Conservation (phyloP, 352 stramenopile species). For the Pythium rishiriense region DNA sequence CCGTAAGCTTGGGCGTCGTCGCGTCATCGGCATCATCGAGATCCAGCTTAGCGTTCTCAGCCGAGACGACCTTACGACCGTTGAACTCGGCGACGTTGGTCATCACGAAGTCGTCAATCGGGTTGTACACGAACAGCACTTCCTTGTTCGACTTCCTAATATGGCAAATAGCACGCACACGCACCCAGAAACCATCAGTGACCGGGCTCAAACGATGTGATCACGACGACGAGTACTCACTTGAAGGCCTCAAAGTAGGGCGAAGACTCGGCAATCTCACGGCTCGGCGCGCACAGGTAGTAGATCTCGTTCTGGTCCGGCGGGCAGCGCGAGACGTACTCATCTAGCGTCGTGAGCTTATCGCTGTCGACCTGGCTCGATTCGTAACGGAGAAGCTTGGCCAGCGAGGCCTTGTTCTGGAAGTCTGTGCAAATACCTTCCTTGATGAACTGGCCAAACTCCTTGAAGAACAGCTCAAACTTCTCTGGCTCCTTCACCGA, state of each 20-base stretch:
- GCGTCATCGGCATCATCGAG: constrained; percentile 65
- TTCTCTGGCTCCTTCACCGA: constrained; percentile 94
- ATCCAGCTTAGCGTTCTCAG: constrained; percentile 96
- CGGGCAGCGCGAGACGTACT: constrained; percentile 96
- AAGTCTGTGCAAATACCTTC: constrained; percentile 97
- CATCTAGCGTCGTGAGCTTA: constrained; percentile 96
- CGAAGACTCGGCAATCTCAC: constrained; percentile 94
- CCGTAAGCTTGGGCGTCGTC: constrained; percentile 63
- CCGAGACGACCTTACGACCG: constrained; percentile 94
- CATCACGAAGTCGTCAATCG: constrained; percentile 99
- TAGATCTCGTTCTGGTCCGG: constrained; percentile 99
- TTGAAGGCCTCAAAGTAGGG: constrained; percentile 99
- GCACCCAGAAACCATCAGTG: not conserved
- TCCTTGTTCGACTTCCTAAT: constrained; percentile 89
- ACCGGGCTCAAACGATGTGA: not conserved
- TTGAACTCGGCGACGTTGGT: constrained; percentile 98
- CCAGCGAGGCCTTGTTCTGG: constrained; percentile 88
- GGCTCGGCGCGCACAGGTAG: constrained; percentile 96
- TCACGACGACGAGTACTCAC: constrained; percentile 38
- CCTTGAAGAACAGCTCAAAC: constrained; percentile 97
- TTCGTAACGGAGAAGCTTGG: constrained; percentile 99
- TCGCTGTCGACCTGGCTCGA: constrained; percentile 91
- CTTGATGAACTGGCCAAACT: constrained; percentile 98
- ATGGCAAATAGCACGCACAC: not conserved
- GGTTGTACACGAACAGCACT: constrained; percentile 98